Conservation (phyloP, 2,329 filamentous ascomycete species). For the Ophiostoma triangulosporum region DNA sequence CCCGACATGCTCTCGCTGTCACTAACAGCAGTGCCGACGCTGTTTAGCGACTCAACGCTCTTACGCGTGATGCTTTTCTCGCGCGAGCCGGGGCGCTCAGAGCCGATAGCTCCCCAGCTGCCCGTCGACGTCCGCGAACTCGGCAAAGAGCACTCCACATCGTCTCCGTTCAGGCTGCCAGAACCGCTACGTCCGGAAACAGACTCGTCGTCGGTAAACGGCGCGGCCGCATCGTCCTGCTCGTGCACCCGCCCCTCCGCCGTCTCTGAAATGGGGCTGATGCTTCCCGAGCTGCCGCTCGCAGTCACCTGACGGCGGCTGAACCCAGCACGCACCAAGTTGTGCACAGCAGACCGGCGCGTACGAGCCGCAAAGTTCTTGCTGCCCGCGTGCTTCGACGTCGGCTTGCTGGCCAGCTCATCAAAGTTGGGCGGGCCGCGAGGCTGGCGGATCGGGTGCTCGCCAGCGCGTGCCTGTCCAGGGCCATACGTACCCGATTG, state of each 20-base stretch:
- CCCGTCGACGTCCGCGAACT: conserved; percentile 67
- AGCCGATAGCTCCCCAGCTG: conserved; percentile 68
- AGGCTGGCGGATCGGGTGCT: conserved; percentile 87
- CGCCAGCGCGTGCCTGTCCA: conserved; percentile 81
- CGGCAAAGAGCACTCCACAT: conserved; percentile 51
- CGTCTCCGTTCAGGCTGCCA: conserved; percentile 62
- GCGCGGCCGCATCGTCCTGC: conserved; percentile 41
- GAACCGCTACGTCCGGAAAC: conserved; percentile 60
- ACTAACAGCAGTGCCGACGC: conserved; percentile 23
- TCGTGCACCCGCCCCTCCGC: conserved; percentile 29
- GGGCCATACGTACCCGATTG: conserved; percentile 74
- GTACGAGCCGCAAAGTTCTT: conserved; percentile 94
- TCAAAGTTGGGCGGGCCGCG: conserved; percentile 84
- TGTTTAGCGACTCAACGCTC: conserved; percentile 52
- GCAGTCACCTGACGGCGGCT: conserved; percentile 69
- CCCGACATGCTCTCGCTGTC: conserved; percentile 23
- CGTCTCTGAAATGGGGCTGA: conserved; percentile 80
- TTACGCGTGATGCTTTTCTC: conserved; percentile 42
- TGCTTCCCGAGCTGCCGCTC: conserved; percentile 70
- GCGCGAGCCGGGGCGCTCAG: conserved; percentile 62
- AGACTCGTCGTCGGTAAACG: conserved; percentile 63
- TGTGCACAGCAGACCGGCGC: conserved; percentile 81
- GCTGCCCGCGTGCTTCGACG: conserved; percentile 86
- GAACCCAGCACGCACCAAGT: conserved; percentile 77
- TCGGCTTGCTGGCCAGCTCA: conserved; percentile 79